Evolutionary conservation across 352 stramenopile species (phyloP), one percentile per base, ranked within the genome.

Genomic region (Phytophthora citricola): DNA sequence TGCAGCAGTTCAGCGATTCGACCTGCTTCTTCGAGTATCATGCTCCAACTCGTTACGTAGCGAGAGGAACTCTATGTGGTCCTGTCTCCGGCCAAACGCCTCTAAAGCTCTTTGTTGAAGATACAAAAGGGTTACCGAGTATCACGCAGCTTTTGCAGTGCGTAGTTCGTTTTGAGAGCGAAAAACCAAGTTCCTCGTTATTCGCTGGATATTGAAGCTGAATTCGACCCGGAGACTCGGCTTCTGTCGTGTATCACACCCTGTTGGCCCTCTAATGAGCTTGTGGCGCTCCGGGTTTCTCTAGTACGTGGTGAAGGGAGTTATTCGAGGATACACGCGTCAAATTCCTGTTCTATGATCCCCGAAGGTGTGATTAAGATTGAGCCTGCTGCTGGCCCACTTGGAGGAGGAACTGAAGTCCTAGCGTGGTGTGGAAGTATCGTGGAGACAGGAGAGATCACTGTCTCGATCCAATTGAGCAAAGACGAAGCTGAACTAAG

Each of bases 11-110:
- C 67, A 87, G 78, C 2, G 73, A 87, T 46, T 88, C 84, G 3
- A 82, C 69, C 1, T 87, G 80, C 45, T 89, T 73, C 51, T 92
- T 91, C 17, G 84, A 92, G 57, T 92, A 90, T 49, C 84, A 92
- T 45, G 55, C 67, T 11, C 48, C n/a, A 12, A 87, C 81, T 1
- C 55, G 43, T 12, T 92, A 83, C 36, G 31, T 58, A 4, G 75
- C 76, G 31, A 73, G 63, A 39, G 80, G 76, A 3, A 79, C 73
- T 4, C 47, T 90, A 11, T 92, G 84, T 50, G 84, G 84, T 0
- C 80, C 80, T 0, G 75, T 90, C 1, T 88, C 76, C 4, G 84
- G 84, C 0, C 79, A 82, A 22, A 87, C 84, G 1, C 78, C 75
- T 5, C 45, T 92, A 15, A 68, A 55, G 10, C 38, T 92, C 12